Evolutionary conservation across 108 stramenopile genomes (phyloP).

Genomic region (Skeletonema grethae): DNA sequence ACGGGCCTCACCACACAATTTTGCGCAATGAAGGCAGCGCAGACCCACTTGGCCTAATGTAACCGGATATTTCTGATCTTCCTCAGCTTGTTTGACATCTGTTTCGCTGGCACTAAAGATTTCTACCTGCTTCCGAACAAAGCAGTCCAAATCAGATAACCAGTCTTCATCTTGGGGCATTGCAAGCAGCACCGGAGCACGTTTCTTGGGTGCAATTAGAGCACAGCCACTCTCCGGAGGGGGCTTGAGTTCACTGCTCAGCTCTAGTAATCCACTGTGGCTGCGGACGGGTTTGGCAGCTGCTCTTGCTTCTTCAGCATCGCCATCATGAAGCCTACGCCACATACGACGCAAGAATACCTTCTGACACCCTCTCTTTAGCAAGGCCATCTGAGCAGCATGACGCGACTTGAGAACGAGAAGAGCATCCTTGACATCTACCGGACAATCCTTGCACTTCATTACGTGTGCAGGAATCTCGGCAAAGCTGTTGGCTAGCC

Average conservation of each 20-base stretch:
- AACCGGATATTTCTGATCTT: constrained; percentile 56
- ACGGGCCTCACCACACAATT: constrained; percentile 27
- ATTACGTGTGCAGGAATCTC: constrained; percentile 88
- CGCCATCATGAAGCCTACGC: constrained; percentile 80
- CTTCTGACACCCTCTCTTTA: constrained; percentile 87
- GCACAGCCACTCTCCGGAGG: not conserved
- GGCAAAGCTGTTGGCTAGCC: constrained; percentile 87
- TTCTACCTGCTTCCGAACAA: constrained; percentile 77
- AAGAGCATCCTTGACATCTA: constrained; percentile 71
- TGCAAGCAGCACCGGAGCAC: constrained; percentile 59
- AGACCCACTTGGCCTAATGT: constrained; percentile 78
- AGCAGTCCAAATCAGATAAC: constrained; percentile 83
- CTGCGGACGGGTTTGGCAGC: not conserved
- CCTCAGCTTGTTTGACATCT: constrained; percentile 62
- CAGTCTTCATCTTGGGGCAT: constrained; percentile 87
- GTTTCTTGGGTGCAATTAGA: not conserved
- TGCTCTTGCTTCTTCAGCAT: not conserved
- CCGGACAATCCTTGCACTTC: constrained; percentile 77
- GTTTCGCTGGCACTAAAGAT: constrained; percentile 69
- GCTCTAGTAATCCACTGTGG: not conserved
- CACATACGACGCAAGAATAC: constrained; percentile 89
- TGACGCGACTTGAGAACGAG: constrained; percentile 70
- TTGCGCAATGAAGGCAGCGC: constrained; percentile 80
- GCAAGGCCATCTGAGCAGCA: constrained; percentile 74
- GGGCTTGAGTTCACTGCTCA: too few relatives aligned